These are phyloP conservation scores for Eucalyptus regnans DNA, from an alignment of 345 rosid species.

Conservation along the genomic window DNA sequence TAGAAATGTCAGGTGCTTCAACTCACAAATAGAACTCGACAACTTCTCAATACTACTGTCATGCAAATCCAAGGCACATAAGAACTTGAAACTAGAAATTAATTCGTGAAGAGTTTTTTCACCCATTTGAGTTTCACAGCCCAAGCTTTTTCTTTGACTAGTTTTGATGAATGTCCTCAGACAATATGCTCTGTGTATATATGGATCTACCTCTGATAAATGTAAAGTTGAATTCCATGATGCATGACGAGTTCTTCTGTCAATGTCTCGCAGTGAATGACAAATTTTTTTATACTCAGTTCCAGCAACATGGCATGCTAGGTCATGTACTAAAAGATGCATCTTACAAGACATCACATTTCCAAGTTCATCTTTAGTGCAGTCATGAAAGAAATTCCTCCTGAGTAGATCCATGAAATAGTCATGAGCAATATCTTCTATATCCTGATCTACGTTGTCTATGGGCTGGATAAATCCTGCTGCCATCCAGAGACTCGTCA, in stretches of 20 bases:
- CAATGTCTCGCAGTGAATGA: neutral
- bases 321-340: neutral
- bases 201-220: neutral
- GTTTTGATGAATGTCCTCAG: neutral
- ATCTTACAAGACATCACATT: neutral
- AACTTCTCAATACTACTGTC: no score
- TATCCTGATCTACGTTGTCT: neutral
- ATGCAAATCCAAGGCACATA: neutral
- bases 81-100: neutral
- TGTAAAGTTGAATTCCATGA: neutral
- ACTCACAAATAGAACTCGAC: no score
- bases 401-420: neutral
- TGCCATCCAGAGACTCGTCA: constrained; percentile 1
- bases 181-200: no score
- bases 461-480: constrained; percentile 1
- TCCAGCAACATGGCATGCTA: no score
- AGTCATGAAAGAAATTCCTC: neutral
- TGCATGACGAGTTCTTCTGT: neutral
- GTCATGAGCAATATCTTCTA: neutral
- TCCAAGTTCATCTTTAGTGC: neutral
- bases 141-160: no score
- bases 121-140: neutral
- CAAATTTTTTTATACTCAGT: no score
- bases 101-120: neutral
- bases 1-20: no score